Evolutionary conservation across 2,329 filamentous ascomycete genomes (phyloP).

Genomic region (Fusarium fracticaudum): DNA sequence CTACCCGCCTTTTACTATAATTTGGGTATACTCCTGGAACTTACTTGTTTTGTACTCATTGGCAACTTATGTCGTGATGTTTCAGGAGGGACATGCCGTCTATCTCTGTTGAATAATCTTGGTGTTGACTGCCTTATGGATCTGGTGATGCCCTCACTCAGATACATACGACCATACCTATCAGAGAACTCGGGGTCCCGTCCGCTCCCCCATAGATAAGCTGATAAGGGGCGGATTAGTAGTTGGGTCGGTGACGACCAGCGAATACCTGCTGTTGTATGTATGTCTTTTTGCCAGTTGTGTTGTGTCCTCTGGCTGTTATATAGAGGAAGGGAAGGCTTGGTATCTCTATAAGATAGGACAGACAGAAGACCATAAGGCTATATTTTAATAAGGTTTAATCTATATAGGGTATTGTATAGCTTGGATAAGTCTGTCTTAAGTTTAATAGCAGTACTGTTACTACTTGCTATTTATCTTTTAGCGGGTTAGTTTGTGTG

Average conservation of each 20-base stretch:
- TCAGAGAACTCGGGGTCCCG: background rate
- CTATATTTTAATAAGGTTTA: too few species aligned
- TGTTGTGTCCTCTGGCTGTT: background rate
- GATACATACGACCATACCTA: background rate
- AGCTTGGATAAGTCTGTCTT: background rate
- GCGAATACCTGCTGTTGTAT: background rate
- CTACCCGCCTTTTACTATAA: background rate
- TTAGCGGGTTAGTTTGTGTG: background rate
- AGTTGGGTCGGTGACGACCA: background rate
- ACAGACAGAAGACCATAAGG: background rate
- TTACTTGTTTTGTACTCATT: background rate
- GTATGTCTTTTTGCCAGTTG: background rate
- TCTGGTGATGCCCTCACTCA: background rate
- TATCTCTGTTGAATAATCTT: background rate
- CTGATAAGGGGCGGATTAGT: background rate
- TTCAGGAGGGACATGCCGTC: background rate
- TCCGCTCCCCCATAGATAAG: background rate
- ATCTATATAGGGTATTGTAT: too few species aligned
- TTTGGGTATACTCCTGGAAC: background rate
- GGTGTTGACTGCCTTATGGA: background rate
- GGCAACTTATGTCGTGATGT: background rate
- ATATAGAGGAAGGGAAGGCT: background rate
- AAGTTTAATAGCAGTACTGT: too few species aligned
- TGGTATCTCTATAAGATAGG: background rate
- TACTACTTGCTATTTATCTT: background rate